These are phyloP conservation scores for Anethum foeniculum DNA, from an alignment of 140 eudicot species.

Conservation along the genomic window DNA sequence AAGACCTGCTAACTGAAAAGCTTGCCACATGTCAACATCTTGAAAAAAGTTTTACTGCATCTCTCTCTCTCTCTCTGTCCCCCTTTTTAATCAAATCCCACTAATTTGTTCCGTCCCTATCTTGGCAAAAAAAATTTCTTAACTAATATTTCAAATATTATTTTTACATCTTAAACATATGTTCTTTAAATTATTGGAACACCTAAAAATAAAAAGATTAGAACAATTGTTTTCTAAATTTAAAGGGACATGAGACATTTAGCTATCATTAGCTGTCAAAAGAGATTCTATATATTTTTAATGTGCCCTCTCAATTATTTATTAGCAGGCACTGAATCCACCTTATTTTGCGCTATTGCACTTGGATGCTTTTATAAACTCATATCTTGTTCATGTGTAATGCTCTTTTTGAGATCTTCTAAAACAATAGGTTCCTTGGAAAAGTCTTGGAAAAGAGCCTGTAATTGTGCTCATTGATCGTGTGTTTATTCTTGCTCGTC, in stretches of 20 bases:
- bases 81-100: too few species aligned
- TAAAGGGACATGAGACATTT: background rate
- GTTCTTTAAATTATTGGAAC: too few species aligned
- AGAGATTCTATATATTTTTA: background rate
- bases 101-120: too few species aligned
- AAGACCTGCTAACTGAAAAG: too few species aligned
- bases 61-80: too few species aligned
- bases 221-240: too few species aligned
- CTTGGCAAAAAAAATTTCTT: too few species aligned
- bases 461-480: constrained; percentile 96
- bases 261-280: background rate
- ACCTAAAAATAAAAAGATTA: too few species aligned
- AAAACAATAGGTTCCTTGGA: constrained; percentile 78
- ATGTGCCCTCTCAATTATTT: background rate
- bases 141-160: too few species aligned
- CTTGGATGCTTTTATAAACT: background rate
- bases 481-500: constrained; percentile 86
- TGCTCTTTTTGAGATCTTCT: background rate
- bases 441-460: constrained; percentile 97
- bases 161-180: too few species aligned
- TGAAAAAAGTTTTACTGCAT: too few species aligned
- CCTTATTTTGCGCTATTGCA: background rate
- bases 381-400: background rate
- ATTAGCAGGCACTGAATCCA: background rate
- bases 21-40: too few species aligned